Percentiles rank a stretch among this genome's conserved stretches.
Evolutionary conservation across 768 basidiomycete species (phyloP).

Genomic region (Boletus reticuloceps): DNA sequence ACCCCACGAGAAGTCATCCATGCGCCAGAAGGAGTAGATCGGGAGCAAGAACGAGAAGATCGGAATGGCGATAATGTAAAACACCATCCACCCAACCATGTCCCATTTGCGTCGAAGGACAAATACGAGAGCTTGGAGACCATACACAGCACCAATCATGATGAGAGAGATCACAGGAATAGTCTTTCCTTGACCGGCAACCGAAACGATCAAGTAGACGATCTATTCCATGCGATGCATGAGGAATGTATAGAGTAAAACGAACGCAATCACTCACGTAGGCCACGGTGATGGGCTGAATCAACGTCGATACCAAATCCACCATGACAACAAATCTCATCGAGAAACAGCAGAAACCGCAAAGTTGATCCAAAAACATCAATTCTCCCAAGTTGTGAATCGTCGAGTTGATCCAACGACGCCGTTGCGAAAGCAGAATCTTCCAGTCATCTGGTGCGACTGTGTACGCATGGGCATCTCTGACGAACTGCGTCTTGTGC

Average conservation of each 20-base stretch:
- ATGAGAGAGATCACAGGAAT: slow-evolving; percentile 83
- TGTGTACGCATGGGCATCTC: slow-evolving; percentile 91
- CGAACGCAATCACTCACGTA: slow-evolving; percentile 58
- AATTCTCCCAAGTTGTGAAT: slow-evolving; percentile 96
- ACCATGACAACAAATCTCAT: slow-evolving; percentile 99
- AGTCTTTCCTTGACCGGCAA: slow-evolving; percentile 58
- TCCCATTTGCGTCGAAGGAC: slow-evolving; percentile 94
- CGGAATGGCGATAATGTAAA: slow-evolving; percentile 95
- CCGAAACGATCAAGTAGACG: slow-evolving; percentile 82
- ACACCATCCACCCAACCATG: slow-evolving; percentile 96
- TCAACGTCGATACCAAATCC: slow-evolving; percentile 85
- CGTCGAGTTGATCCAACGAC: slow-evolving; percentile 99
- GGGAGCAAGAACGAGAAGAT: slow-evolving; percentile 92
- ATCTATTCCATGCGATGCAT: slow-evolving; percentile 46
- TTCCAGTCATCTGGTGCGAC: slow-evolving; percentile 97
- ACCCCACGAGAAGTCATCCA: slow-evolving; percentile 99
- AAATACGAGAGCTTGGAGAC: slow-evolving; percentile 90
- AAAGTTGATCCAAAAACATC: slow-evolving; percentile 85
- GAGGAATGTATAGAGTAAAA: neutral
- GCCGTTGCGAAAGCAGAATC: slow-evolving; percentile 90
- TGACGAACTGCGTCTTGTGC: slow-evolving; percentile 93
- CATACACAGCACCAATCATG: slow-evolving; percentile 94
- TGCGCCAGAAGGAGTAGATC: slow-evolving; percentile 94
- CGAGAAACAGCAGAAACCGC: slow-evolving; percentile 98
- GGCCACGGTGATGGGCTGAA: slow-evolving; percentile 82